phyloP scores from a whole-genome alignment of 169 alveolate species.

The Cryptosporidium viatorum region DNA sequence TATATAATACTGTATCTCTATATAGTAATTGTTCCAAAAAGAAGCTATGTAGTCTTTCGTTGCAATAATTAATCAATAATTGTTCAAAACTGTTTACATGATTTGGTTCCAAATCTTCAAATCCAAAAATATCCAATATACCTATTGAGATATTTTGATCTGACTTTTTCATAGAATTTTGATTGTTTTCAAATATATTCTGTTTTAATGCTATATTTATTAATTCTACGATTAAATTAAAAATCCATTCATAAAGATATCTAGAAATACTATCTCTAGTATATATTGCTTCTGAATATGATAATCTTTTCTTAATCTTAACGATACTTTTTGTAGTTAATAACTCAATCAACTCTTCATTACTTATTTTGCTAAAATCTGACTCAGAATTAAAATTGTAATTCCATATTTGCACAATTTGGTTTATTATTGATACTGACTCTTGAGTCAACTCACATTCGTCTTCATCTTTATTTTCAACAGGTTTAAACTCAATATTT shows the following conservation, averaged over 20 bases:
- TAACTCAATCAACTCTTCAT: conserved; percentile 76
- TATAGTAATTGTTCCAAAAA: conserved; percentile 88
- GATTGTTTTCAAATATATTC: not conserved
- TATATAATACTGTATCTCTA: conserved; percentile 84
- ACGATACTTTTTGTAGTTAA: conserved; percentile 79
- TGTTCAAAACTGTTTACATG: conserved; percentile 87
- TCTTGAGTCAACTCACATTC: conserved; percentile 45
- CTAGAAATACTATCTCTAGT: conserved; percentile 82
- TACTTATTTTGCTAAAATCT: not conserved
- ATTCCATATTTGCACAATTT: conserved; percentile 28
- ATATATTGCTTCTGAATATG: conserved; percentile 80
- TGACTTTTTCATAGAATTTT: not conserved
- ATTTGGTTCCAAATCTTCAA: conserved; percentile 85
- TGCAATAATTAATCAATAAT: conserved; percentile 90
- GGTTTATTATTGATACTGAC: conserved; percentile 7
- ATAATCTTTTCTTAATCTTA: conserved; percentile 77
- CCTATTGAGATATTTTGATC: conserved; percentile 79
- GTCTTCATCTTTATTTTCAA: conserved; percentile 47
- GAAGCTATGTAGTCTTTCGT: conserved; percentile 87
- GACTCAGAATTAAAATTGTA: not conserved
- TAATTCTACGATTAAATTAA: conserved; percentile 80
- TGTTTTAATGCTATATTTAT: conserved; percentile 79
- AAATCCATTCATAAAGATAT: conserved; percentile 80
- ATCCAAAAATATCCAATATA: conserved; percentile 87
- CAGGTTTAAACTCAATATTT: conserved; percentile 31